phyloP scores from a whole-genome alignment of 495 filamentous ascomycete species.

The Penicillium herquei region DNA sequence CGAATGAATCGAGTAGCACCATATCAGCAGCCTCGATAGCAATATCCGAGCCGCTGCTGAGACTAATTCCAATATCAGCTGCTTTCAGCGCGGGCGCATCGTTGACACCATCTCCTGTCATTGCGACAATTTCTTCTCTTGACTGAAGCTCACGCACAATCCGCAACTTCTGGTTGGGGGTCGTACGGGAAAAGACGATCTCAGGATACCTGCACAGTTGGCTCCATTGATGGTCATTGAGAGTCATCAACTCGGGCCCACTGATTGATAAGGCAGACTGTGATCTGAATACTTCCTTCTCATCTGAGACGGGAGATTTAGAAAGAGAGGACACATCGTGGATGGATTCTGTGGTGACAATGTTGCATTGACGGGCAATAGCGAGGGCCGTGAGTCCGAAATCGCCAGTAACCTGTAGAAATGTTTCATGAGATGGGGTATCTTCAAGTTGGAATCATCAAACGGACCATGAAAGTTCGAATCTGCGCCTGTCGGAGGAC shows the following conservation, averaged over 20 bases:
- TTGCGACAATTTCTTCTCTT: slow-evolving; percentile 44
- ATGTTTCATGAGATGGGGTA: not conserved
- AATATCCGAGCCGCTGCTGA: slow-evolving; percentile 50
- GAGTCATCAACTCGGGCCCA: slow-evolving; percentile 58
- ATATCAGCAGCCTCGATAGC: slow-evolving; percentile 71
- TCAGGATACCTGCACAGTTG: slow-evolving; percentile 56
- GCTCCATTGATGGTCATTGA: slow-evolving; percentile 59
- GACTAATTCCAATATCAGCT: slow-evolving; percentile 15
- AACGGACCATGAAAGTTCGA: slow-evolving; percentile 57
- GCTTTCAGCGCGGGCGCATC: slow-evolving; percentile 57
- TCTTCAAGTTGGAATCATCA: not conserved
- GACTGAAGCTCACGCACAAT: slow-evolving; percentile 66
- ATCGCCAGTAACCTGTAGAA: slow-evolving; percentile 55
- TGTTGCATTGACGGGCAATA: slow-evolving; percentile 62
- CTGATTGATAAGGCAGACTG: slow-evolving; percentile 47
- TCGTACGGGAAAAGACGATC: slow-evolving; percentile 70
- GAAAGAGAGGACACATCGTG: slow-evolving; percentile 14
- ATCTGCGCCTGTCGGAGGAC: slow-evolving; percentile 61
- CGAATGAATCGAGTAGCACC: slow-evolving; percentile 66
- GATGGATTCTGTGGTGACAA: slow-evolving; percentile 42
- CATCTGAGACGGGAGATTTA: slow-evolving; percentile 4
- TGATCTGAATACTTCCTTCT: slow-evolving; percentile 16
- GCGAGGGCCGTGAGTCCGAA: slow-evolving; percentile 65
- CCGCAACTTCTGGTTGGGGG: slow-evolving; percentile 72
- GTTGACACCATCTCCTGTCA: slow-evolving; percentile 61